These are phyloP conservation scores for Medicago lupulina DNA, from an alignment of 306 rosid genomes.

Conservation along the genomic window DNA sequence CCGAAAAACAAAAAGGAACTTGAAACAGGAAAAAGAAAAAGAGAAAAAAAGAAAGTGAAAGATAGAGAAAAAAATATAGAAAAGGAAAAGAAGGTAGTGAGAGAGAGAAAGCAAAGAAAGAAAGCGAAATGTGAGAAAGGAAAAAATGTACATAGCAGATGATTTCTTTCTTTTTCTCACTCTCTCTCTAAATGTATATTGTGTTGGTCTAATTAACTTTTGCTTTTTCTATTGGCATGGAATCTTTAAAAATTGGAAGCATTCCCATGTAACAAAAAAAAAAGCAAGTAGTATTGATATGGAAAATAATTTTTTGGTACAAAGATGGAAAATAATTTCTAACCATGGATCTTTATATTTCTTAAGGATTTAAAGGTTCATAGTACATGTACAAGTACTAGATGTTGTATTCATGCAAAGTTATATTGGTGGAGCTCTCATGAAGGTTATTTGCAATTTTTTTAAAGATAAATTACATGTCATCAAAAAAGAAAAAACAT, in stretches of 20 bases:
- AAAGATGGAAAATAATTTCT: neutral
- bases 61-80: constrained; percentile 30
- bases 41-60: constrained; percentile 55
- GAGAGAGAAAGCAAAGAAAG: constrained; percentile 39
- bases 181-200: constrained; percentile 43
- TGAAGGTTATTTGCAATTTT: too few species aligned
- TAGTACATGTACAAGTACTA: neutral
- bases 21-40: constrained; percentile 70
- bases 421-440: neutral
- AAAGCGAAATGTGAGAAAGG: constrained; percentile 53
- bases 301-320: neutral
- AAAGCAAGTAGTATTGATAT: neutral
- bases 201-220: constrained; percentile 69
- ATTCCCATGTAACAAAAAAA: constrained; percentile 36
- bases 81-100: constrained; percentile 34
- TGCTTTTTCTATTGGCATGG: constrained; percentile 59
- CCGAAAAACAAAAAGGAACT: constrained; percentile 70
- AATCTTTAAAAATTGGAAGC: constrained; percentile 75
- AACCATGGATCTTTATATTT: neutral
- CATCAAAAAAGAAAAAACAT: too few species aligned
- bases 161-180: neutral
- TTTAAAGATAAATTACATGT: too few species aligned
- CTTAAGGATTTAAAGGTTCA: neutral
- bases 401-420: neutral
- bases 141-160: constrained; percentile 25